Evolutionary conservation across 169 alveolate genomes (phyloP).

Genomic region (Theileria annulata): DNA sequence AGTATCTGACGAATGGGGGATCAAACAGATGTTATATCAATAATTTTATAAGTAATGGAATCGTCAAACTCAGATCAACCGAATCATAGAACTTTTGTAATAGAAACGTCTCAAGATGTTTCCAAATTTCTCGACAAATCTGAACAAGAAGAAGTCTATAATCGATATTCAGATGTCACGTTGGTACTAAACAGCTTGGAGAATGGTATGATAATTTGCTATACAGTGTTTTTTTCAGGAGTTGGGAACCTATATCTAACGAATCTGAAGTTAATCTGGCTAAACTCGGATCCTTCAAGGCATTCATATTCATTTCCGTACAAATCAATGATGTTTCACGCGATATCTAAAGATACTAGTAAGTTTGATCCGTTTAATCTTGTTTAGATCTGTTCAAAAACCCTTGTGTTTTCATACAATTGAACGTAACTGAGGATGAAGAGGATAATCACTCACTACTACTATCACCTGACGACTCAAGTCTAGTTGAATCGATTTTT

Average conservation of each 20-base stretch:
- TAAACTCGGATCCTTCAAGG: slow-evolving; percentile 3
- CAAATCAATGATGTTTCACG: slow-evolving; percentile 56
- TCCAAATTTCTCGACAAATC: background rate
- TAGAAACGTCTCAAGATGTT: background rate
- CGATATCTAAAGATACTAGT: slow-evolving; percentile 59
- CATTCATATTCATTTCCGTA: slow-evolving; percentile 45
- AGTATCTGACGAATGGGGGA: background rate
- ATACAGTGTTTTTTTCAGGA: slow-evolving; percentile 19
- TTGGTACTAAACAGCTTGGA: slow-evolving; percentile 31
- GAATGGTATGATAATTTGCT: slow-evolving; percentile 22
- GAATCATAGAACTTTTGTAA: background rate
- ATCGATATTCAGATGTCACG: slow-evolving; percentile 22
- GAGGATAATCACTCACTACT: slow-evolving; percentile 62
- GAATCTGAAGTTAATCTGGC: slow-evolving; percentile 42
- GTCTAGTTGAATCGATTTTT: slow-evolving; percentile 36
- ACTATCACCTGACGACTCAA: slow-evolving; percentile 32
- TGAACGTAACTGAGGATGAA: slow-evolving; percentile 47
- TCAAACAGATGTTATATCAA: too few relatives aligned
- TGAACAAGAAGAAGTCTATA: slow-evolving; percentile 32
- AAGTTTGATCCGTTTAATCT: background rate
- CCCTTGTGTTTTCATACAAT: slow-evolving; percentile 62
- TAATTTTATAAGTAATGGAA: background rate
- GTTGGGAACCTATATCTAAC: slow-evolving; percentile 52
- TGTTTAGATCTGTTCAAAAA: slow-evolving; percentile 21
- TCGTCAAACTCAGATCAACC: background rate